Conservation (phyloP, 1,139 yeast species). For the Diutina siamensis region DNA sequence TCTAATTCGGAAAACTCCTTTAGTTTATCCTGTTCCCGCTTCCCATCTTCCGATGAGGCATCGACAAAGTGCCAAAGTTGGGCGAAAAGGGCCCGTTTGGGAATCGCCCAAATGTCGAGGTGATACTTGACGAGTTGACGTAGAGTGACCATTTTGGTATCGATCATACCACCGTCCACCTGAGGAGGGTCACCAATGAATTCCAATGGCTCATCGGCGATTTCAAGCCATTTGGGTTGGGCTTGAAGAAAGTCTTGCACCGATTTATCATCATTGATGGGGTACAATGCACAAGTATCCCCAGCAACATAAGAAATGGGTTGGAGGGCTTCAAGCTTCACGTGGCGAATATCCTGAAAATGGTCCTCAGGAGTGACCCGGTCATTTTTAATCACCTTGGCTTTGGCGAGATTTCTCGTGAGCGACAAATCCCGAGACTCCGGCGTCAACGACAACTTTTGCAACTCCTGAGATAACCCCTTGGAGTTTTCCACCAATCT, state of each 20-base stretch:
- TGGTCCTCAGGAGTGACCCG: constrained; percentile 62
- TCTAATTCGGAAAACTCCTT: constrained; percentile 63
- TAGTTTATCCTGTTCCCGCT: constrained; percentile 62
- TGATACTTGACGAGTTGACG: constrained; percentile 68
- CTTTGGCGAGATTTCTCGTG: constrained; percentile 16
- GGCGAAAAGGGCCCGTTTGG: constrained; percentile 72
- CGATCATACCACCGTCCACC: constrained; percentile 49
- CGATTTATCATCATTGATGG: constrained; percentile 51
- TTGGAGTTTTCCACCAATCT: neutral
- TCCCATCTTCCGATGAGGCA: constrained; percentile 30
- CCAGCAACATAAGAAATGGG: constrained; percentile 50
- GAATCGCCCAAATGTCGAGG: constrained; percentile 71
- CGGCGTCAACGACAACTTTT: neutral
- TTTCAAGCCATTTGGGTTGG: constrained; percentile 59
- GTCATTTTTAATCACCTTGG: constrained; percentile 34
- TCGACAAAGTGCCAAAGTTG: constrained; percentile 63
- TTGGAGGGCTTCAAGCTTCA: constrained; percentile 30
- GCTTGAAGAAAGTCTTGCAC: constrained; percentile 56
- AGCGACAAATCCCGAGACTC: constrained; percentile 7
- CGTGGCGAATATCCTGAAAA: constrained; percentile 80
- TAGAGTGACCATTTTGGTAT: constrained; percentile 40
- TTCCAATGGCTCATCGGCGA: constrained; percentile 47
- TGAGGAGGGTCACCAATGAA: constrained; percentile 17
- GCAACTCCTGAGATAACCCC: too few species aligned
- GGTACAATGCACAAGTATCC: constrained; percentile 69